Base-by-base conservation (phyloP, 2,329 filamentous ascomycete species). In the Hysterium pulicare region DNA sequence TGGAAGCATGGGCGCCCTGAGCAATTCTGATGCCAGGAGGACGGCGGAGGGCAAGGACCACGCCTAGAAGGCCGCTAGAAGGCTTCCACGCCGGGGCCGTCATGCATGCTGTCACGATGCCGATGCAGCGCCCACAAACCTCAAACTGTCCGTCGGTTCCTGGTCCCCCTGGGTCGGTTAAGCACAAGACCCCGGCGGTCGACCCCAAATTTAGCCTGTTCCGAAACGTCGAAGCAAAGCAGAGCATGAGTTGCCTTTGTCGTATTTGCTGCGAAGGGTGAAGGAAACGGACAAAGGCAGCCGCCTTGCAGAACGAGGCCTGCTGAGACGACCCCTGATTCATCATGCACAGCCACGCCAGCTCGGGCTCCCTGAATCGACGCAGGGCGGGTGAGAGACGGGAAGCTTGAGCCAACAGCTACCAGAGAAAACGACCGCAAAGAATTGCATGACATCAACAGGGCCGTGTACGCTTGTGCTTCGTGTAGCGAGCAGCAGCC, bases 61-160 rank as follows among this genome's bases (percentile, higher is more conserved):
- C 47, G 42, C 50, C 49, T 54, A 42, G 50, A 53, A 54, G 44
- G 37, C 42, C 47, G 38, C 51, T 53, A 49, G 50, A 55, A 46
- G 40, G 33, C 49, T 48, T 53, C 47, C 38, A 47, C 41, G 44
- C 42, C 36, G 41, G 44, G 48, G 36, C 45, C 42, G 34, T 44
- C 38, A 31, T 45, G 40, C 45, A 43, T 50, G 51, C 38, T 46
- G 40, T 40, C 39, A 40, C 31, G 28, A 42, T 42, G 44, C 42
- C 41, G 32, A 20, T 33, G 22, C 28, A 37, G 13, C 28, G 19
- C 23, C 13, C 19, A 20, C 30, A 17, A 23, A 34, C 19, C 42
- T 47, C 42, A 44, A 47, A 41, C 34, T 21, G 35, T 28, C 40
- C 17, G 20, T 37, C 34, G 34, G 34, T 4, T 16, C 32, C n/a